Base-by-base conservation (phyloP, 2,329 filamentous ascomycete genomes). In the Fusarium mexicanum region DNA sequence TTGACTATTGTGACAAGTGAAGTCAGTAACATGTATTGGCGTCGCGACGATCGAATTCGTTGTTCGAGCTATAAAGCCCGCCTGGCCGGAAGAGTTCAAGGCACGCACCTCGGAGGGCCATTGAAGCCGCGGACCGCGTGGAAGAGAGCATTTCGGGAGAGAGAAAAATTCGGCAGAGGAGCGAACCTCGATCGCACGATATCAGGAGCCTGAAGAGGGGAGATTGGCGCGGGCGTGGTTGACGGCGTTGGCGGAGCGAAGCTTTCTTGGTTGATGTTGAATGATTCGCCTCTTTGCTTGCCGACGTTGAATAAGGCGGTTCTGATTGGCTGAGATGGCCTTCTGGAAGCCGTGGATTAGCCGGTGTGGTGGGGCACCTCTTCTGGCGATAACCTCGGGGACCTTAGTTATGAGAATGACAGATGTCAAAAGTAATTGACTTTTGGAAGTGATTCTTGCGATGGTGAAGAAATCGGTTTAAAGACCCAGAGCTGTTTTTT, bases 1-100 rank as follows among this genome's bases (percentile, higher is more conserved):
- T 91, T 93, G 83, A 87, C 93, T 94, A 80, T 26, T 31, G 47
- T 24, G 29, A 41, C n/a, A 47, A 40, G 26, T 13, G n/a, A 16
- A 2, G 64, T 70, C 58, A 70, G 74, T 72, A 62, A 65, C 44
- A 40, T 18, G 50, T 53, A 26, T 43, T 51, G 43, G 35, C 7
- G 58, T 74, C 47, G 66, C 53, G 64, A 69, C 40, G 60, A 43
- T 38, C 46, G 24, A 46, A 29, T 57, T 73, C 48, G 33, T 64
- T 64, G 51, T 44, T 37, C 60, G 72, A 69, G 72, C 46, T 61
- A 72, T 70, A 76, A 74, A 77, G 68, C 61, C 70, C 74, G 76
- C 75, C 75, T 24, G 58, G 44, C 68, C 66, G 59, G 53, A 54
- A 65, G 40, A 35, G 35, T 33, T 22, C 40, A 53, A 41, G 55